Percentiles rank a stretch among this genome's conserved stretches.
Conservation (phyloP, 1,284 basidiomycete species). For the Tetrapyrgos nigripes region DNA sequence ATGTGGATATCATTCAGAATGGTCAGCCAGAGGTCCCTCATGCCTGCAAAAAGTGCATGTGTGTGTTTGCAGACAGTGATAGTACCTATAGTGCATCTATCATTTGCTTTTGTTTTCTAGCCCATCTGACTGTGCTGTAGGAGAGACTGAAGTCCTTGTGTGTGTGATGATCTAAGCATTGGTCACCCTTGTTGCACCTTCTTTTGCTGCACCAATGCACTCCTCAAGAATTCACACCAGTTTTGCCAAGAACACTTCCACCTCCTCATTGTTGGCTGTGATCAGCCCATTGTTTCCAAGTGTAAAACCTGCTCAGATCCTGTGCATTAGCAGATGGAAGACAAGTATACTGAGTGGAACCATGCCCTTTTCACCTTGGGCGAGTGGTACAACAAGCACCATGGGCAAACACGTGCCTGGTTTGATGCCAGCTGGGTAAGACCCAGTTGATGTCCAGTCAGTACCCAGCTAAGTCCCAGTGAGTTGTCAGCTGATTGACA, state of each 20-base stretch:
- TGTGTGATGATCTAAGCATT: constrained; percentile 1
- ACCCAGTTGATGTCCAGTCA: too few relatives aligned
- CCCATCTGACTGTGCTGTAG: too few relatives aligned
- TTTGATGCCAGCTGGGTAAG: too few relatives aligned
- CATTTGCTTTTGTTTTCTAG: too few relatives aligned
- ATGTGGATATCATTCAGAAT: constrained; percentile 22
- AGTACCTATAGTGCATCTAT: too few relatives aligned
- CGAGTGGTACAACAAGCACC: too few relatives aligned
- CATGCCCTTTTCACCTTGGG: too few relatives aligned
- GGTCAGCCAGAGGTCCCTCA: constrained; percentile 33
- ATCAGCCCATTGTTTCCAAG: not conserved
- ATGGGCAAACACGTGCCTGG: too few relatives aligned
- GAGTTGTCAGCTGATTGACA: too few relatives aligned
- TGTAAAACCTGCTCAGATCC: not conserved
- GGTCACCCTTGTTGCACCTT: not conserved
- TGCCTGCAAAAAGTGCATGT: constrained; percentile 31
- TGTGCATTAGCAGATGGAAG: not conserved
- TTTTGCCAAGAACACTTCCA: not conserved
- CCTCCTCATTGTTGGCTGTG: not conserved
- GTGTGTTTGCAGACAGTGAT: constrained; percentile 13
- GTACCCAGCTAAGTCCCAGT: too few relatives aligned
- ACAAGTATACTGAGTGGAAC: too few relatives aligned
- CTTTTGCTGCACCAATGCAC: not conserved
- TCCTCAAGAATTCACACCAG: not conserved
- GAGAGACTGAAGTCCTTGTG: too few relatives aligned